phyloP scores from a whole-genome alignment of 768 basidiomycete species.

The Hygrophorus pudorinus region DNA sequence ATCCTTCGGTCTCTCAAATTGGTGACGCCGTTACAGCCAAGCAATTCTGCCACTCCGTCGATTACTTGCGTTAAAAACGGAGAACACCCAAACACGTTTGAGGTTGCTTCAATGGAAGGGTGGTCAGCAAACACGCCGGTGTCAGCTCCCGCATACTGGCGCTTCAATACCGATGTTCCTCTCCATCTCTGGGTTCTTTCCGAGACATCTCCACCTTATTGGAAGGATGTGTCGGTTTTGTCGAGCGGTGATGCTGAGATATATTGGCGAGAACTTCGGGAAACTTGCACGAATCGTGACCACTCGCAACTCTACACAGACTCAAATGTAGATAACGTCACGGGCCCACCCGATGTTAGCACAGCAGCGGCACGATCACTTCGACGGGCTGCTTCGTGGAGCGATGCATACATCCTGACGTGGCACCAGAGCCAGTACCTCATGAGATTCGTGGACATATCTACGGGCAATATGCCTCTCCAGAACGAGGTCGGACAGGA shows the following conservation, averaged over 20 bases:
- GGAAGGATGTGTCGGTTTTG: slow-evolving; percentile 36
- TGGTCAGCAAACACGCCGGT: slow-evolving; percentile 35
- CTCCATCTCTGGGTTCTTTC: slow-evolving; percentile 51
- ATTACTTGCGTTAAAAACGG: slow-evolving; percentile 35
- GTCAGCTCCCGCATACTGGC: slow-evolving; percentile 55
- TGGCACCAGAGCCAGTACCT: slow-evolving; percentile 64
- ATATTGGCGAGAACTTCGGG: slow-evolving; percentile 52
- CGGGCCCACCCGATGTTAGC: slow-evolving; percentile 17
- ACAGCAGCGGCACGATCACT: slow-evolving; percentile 35
- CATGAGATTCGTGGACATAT: slow-evolving; percentile 34
- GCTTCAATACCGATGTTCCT: slow-evolving; percentile 44
- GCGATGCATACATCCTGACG: slow-evolving; percentile 46
- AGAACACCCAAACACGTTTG: slow-evolving; percentile 37
- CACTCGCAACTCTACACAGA: slow-evolving; percentile 15
- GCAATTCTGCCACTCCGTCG: slow-evolving; percentile 29
- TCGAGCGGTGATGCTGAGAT: slow-evolving; percentile 27
- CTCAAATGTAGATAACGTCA: slow-evolving; percentile 11
- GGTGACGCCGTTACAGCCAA: slow-evolving; percentile 44
- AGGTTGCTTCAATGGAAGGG: slow-evolving; percentile 29
- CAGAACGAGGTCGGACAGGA: slow-evolving; percentile 34
- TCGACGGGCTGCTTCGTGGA: slow-evolving; percentile 55
- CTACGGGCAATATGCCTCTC: slow-evolving; percentile 35
- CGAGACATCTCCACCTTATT: slow-evolving; percentile 40
- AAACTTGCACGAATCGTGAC: slow-evolving; percentile 30
- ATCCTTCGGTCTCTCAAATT: slow-evolving; percentile 49